Evolutionary conservation across 805 yeast species (phyloP).

Genomic region (Saccharomycopsis oosterbeekiorum): DNA sequence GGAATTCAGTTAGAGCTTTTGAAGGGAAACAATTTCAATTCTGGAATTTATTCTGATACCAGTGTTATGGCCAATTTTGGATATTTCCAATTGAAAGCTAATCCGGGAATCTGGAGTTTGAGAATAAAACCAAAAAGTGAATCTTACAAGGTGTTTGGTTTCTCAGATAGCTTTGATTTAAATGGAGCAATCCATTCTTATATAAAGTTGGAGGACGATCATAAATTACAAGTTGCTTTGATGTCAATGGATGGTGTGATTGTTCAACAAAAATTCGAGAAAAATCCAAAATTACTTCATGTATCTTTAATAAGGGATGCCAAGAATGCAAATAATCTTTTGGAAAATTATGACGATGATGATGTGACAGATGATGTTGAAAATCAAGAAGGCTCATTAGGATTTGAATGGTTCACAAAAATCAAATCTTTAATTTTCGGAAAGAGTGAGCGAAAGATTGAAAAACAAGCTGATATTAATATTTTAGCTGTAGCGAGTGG

Average conservation of each 20-base stretch:
- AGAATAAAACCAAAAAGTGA: constrained; percentile 32
- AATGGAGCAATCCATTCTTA: neutral
- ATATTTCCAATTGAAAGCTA: constrained; percentile 67
- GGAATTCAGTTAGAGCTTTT: constrained; percentile 34
- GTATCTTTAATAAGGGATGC: constrained; percentile 4
- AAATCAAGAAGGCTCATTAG: constrained; percentile 2
- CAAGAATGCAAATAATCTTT: neutral
- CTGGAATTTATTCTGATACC: constrained; percentile 38
- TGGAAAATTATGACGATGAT: neutral
- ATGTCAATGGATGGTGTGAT: constrained; percentile 37
- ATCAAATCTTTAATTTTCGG: constrained; percentile 8
- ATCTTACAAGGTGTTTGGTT: constrained; percentile 32
- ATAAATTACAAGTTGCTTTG: constrained; percentile 26
- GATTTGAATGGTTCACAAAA: constrained; percentile 8
- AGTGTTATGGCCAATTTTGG: constrained; percentile 73
- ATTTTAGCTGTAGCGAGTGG: constrained; percentile 81
- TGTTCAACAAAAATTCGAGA: constrained; percentile 36
- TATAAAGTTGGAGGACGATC: constrained; percentile 3
- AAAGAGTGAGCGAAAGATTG: constrained; percentile 6
- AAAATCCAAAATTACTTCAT: constrained; percentile 32
- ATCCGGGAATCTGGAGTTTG: constrained; percentile 64
- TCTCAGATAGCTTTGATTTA: constrained; percentile 24
- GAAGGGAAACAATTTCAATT: neutral
- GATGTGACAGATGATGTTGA: neutral
- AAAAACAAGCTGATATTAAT: constrained; percentile 52